These are phyloP conservation scores for Mycena crocata DNA, from an alignment of 768 basidiomycete species.

Conservation along the genomic window DNA sequence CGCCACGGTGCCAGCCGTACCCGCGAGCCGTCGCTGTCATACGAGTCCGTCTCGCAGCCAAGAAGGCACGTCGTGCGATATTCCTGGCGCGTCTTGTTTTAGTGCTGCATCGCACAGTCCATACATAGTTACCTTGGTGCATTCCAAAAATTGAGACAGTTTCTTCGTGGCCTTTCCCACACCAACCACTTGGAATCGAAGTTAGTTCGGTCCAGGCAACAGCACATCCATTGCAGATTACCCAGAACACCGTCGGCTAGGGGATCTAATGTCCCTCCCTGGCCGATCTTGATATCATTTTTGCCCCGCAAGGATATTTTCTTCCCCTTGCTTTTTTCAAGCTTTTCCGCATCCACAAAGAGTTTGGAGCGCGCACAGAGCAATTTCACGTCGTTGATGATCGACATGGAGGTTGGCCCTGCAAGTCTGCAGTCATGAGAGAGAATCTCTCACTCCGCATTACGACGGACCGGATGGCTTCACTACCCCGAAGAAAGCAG, in stretches of 20 bases:
- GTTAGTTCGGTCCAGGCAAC: constrained; percentile 8
- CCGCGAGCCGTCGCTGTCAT: constrained; percentile 89
- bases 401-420: constrained; percentile 88
- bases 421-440: not conserved
- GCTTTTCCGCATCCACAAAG: constrained; percentile 75
- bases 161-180: constrained; percentile 92
- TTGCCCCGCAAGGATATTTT: constrained; percentile 53
- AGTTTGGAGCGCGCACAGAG: constrained; percentile 82
- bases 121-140: constrained; percentile 78
- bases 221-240: constrained; percentile 46
- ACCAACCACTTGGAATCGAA: constrained; percentile 75
- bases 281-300: constrained; percentile 82
- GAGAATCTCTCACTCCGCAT: not conserved
- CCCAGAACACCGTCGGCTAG: constrained; percentile 95
- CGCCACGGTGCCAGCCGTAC: constrained; percentile 83
- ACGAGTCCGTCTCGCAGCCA: constrained; percentile 94
- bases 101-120: not conserved
- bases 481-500: constrained; percentile 85
- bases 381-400: constrained; percentile 87
- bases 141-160: constrained; percentile 84
- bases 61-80: constrained; percentile 91
- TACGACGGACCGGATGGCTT: constrained; percentile 78
- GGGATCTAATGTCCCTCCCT: constrained; percentile 96
- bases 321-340: constrained; percentile 63
- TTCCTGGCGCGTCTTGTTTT: constrained; percentile 64